Base-by-base conservation (phyloP, 495 filamentous ascomycete genomes). In the Penicillium ucsense region DNA sequence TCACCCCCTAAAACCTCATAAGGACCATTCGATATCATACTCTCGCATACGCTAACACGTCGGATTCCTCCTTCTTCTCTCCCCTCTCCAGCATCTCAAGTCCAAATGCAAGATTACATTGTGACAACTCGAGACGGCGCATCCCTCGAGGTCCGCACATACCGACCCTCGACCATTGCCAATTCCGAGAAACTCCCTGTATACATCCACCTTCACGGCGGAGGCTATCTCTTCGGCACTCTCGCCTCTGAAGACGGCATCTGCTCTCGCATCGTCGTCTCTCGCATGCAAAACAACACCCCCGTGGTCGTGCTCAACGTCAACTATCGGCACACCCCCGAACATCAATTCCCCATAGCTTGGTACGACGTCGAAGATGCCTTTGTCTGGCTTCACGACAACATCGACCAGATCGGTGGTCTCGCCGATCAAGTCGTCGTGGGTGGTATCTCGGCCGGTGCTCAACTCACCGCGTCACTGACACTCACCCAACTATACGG, bases 191-290 rank as follows among this genome's bases (percentile, higher is more conserved):
- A 29, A 9, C 53, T 75, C 6, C 74, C 75, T 0, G 57, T 71
- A 11, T 74, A 72, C 43, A 49, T 78, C 32, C 66, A 76, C 50
- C 61, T 72, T 34, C 74, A 79, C 52, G 74, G 74, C 7, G 74
- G 76, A 8, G 76, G 74, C 2, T 76, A 67, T 35, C 44, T 76
- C n/a, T 64, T 70, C 31, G 75, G 75, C 29, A 65, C 59, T 0
- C 54, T 75, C 5, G 46, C 56, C 11, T 67, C 73, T 32, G 76
- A 79, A 55, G 67, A 75, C 37, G 64, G 65, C n/a, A 62, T 50
- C 43, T 76, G 74, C 50, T 53, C 67, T 11, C 64, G 63, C 5
- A 65, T 71, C 42, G 52, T 76, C 11, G 53, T 56, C 4, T 46
- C 62, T 2, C 59, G 60, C 4, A 31, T 37, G 6, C 32, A 54